These are phyloP conservation scores for Tagetes erecta DNA, from an alignment of 129 eudicot species.

Conservation along the genomic window DNA sequence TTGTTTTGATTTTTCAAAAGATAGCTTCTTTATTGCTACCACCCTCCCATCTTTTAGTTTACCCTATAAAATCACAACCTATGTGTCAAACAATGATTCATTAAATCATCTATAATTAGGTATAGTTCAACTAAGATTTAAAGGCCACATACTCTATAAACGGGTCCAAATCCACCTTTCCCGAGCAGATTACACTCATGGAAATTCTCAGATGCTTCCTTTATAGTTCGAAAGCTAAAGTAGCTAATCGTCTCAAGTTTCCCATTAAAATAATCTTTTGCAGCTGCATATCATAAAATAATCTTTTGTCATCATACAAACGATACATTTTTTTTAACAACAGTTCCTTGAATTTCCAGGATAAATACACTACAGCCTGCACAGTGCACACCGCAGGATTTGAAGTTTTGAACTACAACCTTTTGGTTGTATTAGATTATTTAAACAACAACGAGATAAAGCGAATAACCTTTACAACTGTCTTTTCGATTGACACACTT, in stretches of 20 bases:
- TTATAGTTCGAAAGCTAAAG: slow-evolving; percentile 55
- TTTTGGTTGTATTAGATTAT: not conserved
- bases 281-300: slow-evolving; percentile 37
- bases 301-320: not conserved
- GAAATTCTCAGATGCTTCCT: slow-evolving; percentile 65
- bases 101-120: not conserved
- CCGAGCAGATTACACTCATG: slow-evolving; percentile 61
- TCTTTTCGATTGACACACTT: slow-evolving; percentile 31
- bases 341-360: too few relatives aligned
- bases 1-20: slow-evolving; percentile 60
- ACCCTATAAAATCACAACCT: slow-evolving; percentile 42
- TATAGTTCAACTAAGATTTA: not conserved
- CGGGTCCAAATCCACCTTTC: slow-evolving; percentile 81
- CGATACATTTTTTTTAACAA: too few relatives aligned
- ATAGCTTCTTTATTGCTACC: slow-evolving; percentile 68
- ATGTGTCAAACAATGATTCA: not conserved
- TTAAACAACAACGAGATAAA: slow-evolving; percentile 8
- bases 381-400: too few relatives aligned
- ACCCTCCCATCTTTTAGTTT: slow-evolving; percentile 59
- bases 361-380: too few relatives aligned
- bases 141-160: slow-evolving; percentile 47
- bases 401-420: too few relatives aligned
- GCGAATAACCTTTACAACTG: slow-evolving; percentile 32
- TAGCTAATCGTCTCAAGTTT: slow-evolving; percentile 56
- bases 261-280: slow-evolving; percentile 44